Conservation (phyloP, 208 protist species). For the Leishmania braziliensis region DNA sequence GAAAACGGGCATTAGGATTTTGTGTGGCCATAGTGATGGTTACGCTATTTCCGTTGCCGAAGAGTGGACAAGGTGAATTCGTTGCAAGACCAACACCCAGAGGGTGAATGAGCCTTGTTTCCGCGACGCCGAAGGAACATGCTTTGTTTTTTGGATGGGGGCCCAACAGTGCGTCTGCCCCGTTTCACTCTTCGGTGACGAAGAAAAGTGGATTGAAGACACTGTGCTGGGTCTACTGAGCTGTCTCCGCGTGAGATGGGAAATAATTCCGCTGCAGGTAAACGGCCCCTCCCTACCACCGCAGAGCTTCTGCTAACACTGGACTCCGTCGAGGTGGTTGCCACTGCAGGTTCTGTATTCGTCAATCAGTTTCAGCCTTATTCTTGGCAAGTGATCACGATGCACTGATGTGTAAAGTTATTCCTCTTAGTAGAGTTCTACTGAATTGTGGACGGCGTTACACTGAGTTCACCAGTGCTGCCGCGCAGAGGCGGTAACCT, state of each 20-base stretch:
- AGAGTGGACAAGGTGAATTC: too few relatives aligned
- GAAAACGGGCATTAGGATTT: too few relatives aligned
- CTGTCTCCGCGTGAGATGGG: background rate
- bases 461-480: slow-evolving; percentile 36
- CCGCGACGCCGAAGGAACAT: too few relatives aligned
- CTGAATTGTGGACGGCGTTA: slow-evolving; percentile 26
- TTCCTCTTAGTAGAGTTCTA: slow-evolving; percentile 39
- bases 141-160: too few relatives aligned
- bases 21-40: too few relatives aligned
- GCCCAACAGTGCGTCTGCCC: background rate
- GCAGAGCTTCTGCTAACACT: background rate
- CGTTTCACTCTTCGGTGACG: background rate
- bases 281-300: background rate
- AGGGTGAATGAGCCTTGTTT: too few relatives aligned
- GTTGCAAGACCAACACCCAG: too few relatives aligned
- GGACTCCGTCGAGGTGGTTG: background rate
- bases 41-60: too few relatives aligned
- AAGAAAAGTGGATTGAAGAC: background rate
- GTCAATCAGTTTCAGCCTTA: background rate
- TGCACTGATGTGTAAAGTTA: slow-evolving; percentile 58
- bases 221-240: background rate
- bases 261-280: background rate
- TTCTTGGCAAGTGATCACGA: slow-evolving; percentile 52
- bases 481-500: slow-evolving; percentile 39
- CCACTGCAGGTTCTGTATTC: background rate